These are phyloP conservation scores for Pseudovirgaria hyperparasitica DNA, from an alignment of 2,329 filamentous ascomycete genomes.

Conservation along the genomic window DNA sequence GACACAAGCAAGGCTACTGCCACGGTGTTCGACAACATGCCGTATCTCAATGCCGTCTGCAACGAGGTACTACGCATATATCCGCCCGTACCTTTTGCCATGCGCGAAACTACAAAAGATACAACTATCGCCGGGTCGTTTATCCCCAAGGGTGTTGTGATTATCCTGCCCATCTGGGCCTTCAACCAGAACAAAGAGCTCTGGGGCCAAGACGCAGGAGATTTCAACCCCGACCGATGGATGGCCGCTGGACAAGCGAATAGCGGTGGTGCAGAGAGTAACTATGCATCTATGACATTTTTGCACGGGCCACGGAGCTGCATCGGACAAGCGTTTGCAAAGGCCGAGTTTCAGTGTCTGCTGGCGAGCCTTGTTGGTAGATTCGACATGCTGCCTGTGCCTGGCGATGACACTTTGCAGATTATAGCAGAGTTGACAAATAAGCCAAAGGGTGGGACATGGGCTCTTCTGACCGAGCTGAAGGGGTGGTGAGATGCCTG, in stretches of 20 bases:
- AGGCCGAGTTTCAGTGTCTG: constrained; percentile 5
- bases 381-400: constrained; percentile 5
- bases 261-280: constrained; percentile 14
- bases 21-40: constrained; percentile 18
- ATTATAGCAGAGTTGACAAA: constrained; percentile 5
- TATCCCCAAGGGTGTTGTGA: constrained; percentile 16
- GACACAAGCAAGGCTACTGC: constrained; percentile 6
- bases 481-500: constrained; percentile 63
- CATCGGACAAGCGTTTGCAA: constrained; percentile 6
- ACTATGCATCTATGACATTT: constrained; percentile 17
- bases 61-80: constrained; percentile 23
- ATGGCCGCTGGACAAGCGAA: constrained; percentile 14
- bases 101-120: constrained; percentile 4
- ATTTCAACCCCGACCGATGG: constrained; percentile 24
- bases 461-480: constrained; percentile 49
- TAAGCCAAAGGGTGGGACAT: constrained; percentile 7
- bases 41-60: constrained; percentile 22
- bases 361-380: constrained; percentile 3
- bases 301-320: constrained; percentile 11
- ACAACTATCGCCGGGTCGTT: constrained; percentile 8
- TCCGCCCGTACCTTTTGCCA: constrained; percentile 9
- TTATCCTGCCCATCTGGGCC: constrained; percentile 16
- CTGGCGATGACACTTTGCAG: constrained; percentile 6
- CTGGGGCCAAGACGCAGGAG: constrained; percentile 19
- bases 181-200: constrained; percentile 18